Percentiles rank a stretch among this genome's conserved stretches.
Conservation (phyloP, 306 rosid genomes). For the Trichosanthes truncata region DNA sequence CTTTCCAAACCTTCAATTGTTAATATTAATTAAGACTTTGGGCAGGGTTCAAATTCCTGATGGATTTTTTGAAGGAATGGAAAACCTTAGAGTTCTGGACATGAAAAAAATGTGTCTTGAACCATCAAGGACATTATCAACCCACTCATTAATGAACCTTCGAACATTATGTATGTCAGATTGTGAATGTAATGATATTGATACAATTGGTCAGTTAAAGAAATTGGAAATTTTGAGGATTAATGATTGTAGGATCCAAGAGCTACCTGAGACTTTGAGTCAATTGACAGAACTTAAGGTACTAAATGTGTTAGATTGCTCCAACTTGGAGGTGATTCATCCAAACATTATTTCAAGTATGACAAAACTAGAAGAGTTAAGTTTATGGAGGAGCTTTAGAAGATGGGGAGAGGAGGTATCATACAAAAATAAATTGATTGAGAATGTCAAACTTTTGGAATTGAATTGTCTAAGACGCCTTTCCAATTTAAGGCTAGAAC, state of each 20-base stretch:
- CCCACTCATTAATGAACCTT: not conserved
- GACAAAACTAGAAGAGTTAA: conserved; percentile 7
- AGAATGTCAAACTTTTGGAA: conserved; percentile 2
- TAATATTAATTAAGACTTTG: not conserved
- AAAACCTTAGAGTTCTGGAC: not conserved
- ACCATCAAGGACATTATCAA: not conserved
- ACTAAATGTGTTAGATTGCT: not conserved
- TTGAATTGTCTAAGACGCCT: not conserved
- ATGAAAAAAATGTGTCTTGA: not conserved
- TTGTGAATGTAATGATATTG: not conserved
- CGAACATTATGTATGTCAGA: not conserved
- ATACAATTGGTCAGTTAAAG: not conserved
- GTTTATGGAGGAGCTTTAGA: not conserved
- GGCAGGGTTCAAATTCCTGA: not conserved
- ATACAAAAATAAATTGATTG: not conserved
- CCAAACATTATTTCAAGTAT: not conserved
- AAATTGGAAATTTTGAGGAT: not conserved
- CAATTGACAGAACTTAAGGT: not conserved
- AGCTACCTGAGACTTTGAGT: not conserved
- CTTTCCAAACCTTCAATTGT: not conserved
- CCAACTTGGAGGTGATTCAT: not conserved
- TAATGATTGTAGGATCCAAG: not conserved
- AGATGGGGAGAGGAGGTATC: not conserved
- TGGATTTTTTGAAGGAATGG: not conserved
- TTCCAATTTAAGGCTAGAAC: not conserved